Evolutionary conservation across 2,329 filamentous ascomycete species (phyloP).

Genomic region (Cladosporium oxysporum): DNA sequence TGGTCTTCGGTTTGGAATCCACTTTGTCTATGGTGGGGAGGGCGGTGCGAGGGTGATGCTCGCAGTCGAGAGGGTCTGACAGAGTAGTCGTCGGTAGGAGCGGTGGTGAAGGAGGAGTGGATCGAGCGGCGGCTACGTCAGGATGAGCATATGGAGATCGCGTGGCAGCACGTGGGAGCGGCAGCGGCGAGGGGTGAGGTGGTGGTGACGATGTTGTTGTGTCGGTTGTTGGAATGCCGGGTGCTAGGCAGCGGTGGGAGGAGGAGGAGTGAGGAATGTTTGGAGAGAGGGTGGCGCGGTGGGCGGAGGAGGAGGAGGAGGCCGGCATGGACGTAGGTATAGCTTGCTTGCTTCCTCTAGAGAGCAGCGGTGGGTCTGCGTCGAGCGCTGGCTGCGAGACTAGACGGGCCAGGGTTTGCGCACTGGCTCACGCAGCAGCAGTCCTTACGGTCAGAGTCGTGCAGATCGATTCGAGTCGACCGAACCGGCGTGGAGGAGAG

Average conservation of each 20-base stretch:
- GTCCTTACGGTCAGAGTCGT: constrained; percentile 16
- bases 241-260: background rate
- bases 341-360: background rate
- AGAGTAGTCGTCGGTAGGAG: background rate
- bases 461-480: constrained; percentile 14
- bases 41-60: constrained; percentile 17
- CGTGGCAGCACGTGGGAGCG: constrained; percentile 17
- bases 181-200: background rate
- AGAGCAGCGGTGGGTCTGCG: constrained; percentile 4
- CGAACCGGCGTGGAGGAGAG: background rate
- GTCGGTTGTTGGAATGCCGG: constrained; percentile 7
- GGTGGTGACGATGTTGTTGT: background rate
- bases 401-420: constrained; percentile 17
- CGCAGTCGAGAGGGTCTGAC: background rate
- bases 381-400: constrained; percentile 8
- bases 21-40: constrained; percentile 29
- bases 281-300: background rate
- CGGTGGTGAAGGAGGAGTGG: background rate
- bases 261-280: constrained; percentile 17
- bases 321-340: constrained; percentile 14
- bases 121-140: constrained; percentile 19
- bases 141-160: constrained; percentile 12
- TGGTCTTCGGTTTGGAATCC: constrained; percentile 33
- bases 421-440: background rate
- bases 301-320: constrained; percentile 10